Conservation (phyloP, 768 basidiomycete species). For the Mycena amicta region DNA sequence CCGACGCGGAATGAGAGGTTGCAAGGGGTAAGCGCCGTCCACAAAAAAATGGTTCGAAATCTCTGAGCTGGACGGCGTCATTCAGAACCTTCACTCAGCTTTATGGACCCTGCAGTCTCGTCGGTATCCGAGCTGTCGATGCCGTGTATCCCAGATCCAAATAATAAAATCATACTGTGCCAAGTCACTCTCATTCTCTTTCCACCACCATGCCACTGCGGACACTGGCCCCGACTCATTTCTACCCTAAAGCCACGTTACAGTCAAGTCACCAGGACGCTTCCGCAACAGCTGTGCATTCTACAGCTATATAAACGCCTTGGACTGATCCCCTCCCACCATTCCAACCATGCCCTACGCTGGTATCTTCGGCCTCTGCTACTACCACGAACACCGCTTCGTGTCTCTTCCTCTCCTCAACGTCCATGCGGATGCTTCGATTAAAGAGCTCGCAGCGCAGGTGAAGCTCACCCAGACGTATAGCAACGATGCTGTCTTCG, state of each 20-base stretch:
- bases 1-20: not conserved
- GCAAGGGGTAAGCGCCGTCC: not conserved
- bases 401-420: slow-evolving; percentile 14
- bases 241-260: no score
- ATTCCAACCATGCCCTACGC: not conserved
- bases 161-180: no score
- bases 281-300: no score
- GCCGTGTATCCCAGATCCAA: no score
- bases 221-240: no score
- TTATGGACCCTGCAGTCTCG: not conserved
- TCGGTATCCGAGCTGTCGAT: not conserved
- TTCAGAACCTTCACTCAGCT: not conserved
- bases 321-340: no score
- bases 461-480: slow-evolving; percentile 22
- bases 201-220: no score
- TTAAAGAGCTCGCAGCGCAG: slow-evolving; percentile 21
- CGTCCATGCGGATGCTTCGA: slow-evolving; percentile 11
- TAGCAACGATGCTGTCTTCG: slow-evolving; percentile 6
- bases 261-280: no score
- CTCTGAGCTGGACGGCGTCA: not conserved
- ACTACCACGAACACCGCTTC: not conserved
- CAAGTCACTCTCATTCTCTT: no score
- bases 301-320: no score
- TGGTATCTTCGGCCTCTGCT: slow-evolving; percentile 8
- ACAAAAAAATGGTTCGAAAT: not conserved